These are phyloP conservation scores for Pistacia vera DNA, from an alignment of 345 rosid genomes.

Conservation along the genomic window DNA sequence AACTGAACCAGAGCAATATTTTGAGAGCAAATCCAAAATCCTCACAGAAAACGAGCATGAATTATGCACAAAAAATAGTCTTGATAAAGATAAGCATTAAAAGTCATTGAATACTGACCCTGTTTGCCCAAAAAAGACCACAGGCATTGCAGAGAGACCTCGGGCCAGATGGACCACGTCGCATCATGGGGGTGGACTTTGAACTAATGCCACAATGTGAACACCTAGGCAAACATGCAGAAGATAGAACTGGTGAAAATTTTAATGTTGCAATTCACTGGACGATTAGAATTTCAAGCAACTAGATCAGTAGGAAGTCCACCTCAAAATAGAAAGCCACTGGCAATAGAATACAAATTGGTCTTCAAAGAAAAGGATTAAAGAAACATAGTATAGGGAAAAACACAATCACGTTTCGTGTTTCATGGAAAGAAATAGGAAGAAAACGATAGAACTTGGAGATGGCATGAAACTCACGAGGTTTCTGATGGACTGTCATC, in stretches of 20 bases:
- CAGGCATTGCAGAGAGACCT: slow-evolving; percentile 99
- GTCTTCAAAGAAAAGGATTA: slow-evolving; percentile 1
- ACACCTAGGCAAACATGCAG: slow-evolving; percentile 55
- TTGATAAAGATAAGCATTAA: not conserved
- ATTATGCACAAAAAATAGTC: not conserved
- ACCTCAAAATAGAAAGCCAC: not conserved
- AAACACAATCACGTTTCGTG: not conserved
- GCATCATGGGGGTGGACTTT: slow-evolving; percentile 95
- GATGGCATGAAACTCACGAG: slow-evolving; percentile 50
- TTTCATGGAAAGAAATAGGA: slow-evolving; percentile 4
- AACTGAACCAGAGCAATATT: not conserved
- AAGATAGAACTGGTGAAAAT: not conserved
- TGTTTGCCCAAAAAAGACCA: slow-evolving; percentile 93
- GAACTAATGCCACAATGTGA: slow-evolving; percentile 89
- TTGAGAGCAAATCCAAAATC: not conserved
- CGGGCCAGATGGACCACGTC: slow-evolving; percentile 97
- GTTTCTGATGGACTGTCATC: slow-evolving; percentile 71
- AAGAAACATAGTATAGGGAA: not conserved
- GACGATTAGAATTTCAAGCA: not conserved
- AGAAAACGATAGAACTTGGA: slow-evolving; percentile 5
- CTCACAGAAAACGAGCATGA: not conserved
- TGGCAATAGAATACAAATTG: slow-evolving; percentile 7
- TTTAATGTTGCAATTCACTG: not conserved
- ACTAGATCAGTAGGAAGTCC: not conserved
- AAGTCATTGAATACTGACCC: slow-evolving; percentile 48